Conservation (phyloP, 495 filamentous ascomycete genomes). For the Trypethelium eluteriae region DNA sequence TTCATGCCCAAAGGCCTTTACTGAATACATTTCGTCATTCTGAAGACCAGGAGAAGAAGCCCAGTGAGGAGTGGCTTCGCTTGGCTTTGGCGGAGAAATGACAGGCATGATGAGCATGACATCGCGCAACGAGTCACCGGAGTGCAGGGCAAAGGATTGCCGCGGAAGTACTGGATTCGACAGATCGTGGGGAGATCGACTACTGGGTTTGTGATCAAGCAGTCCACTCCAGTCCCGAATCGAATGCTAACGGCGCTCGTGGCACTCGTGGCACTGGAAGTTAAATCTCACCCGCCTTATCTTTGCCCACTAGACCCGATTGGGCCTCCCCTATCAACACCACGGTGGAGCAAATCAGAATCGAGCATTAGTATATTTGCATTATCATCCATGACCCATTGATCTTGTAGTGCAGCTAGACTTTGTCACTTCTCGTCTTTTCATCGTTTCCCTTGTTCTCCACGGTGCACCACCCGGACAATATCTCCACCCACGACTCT, state of each 20-base stretch:
- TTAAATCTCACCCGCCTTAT: slow-evolving; percentile 5
- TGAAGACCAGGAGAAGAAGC: no score
- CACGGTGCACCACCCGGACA: no score
- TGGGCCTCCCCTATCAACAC: background rate
- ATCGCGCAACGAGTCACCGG: no score
- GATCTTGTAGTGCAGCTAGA: no score
- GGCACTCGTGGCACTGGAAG: background rate
- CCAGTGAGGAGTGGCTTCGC: background rate
- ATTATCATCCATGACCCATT: no score
- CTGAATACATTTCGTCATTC: slow-evolving; percentile 2
- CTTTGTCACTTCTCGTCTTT: no score
- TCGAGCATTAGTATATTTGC: background rate
- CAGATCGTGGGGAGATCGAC: background rate
- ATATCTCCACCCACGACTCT: no score
- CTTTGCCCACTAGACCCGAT: background rate
- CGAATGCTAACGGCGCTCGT: no score
- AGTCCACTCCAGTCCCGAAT: no score
- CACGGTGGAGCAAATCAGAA: slow-evolving; percentile 1
- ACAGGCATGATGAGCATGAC: background rate
- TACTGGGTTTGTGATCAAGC: background rate
- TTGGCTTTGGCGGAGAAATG: background rate
- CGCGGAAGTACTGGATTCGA: background rate
- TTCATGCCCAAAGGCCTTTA: background rate
- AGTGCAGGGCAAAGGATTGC: background rate
- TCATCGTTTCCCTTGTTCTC: no score